These are phyloP conservation scores for Breynia disticha DNA, from an alignment of 441 rosid species.

Conservation along the genomic window DNA sequence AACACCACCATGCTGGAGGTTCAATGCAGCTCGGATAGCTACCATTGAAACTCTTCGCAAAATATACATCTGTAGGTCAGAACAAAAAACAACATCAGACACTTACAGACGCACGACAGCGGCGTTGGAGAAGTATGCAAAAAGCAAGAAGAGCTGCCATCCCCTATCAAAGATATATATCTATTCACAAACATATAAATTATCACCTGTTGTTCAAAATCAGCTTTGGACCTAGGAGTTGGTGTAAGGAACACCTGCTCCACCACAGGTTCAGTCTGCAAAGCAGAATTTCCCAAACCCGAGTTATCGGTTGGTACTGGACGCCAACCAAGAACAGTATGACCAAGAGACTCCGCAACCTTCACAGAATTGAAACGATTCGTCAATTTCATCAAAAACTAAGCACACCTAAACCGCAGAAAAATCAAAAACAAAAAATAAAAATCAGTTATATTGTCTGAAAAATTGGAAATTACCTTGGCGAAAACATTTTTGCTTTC, in stretches of 20 bases:
- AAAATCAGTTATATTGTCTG: not conserved
- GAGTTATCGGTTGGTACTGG: slow-evolving; percentile 85
- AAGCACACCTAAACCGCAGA: no score
- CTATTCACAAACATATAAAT: not conserved
- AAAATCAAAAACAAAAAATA: not conserved
- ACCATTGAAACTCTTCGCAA: slow-evolving; percentile 90
- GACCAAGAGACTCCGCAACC: slow-evolving; percentile 99
- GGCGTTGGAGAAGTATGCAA: not conserved
- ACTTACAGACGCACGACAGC: not conserved
- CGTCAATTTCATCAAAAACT: no score
- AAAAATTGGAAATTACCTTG: slow-evolving; percentile 39
- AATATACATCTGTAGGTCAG: slow-evolving; percentile 78
- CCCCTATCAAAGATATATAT: not conserved
- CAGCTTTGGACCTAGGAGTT: slow-evolving; percentile 58
- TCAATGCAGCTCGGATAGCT: slow-evolving; percentile 86
- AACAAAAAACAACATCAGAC: not conserved
- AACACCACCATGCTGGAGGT: slow-evolving; percentile 80
- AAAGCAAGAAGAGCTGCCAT: no score
- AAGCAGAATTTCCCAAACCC: slow-evolving; percentile 76
- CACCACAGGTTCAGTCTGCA: slow-evolving; percentile 85
- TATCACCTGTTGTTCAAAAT: slow-evolving; percentile 90
- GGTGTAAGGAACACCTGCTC: slow-evolving; percentile 96
- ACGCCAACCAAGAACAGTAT: slow-evolving; percentile 94
- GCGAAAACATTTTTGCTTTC: slow-evolving; percentile 87
- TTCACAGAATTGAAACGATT: slow-evolving; percentile 17